These are phyloP conservation scores for Colletotrichum horii DNA, from an alignment of 2,329 filamentous ascomycete genomes.

Conservation along the genomic window DNA sequence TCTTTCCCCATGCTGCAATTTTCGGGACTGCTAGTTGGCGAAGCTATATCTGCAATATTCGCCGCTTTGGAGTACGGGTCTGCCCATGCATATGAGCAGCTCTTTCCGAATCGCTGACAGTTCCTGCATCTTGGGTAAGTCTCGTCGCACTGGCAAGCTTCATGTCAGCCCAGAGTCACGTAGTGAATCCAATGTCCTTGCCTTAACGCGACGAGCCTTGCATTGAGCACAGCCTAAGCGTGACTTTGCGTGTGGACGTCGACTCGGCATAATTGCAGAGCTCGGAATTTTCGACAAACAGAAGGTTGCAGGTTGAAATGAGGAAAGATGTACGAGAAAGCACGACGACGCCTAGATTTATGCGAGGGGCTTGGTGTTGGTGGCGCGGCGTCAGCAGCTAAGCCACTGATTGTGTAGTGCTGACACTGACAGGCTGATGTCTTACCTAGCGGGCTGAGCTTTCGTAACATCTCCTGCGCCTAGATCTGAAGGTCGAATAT, in stretches of 20 bases:
- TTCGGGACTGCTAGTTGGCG: background rate
- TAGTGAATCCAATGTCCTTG: background rate
- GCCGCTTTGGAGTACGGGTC: background rate
- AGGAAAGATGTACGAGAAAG: background rate
- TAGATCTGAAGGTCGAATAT: accelerated
- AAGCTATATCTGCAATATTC: background rate
- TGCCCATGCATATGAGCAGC: background rate
- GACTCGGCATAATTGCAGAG: background rate
- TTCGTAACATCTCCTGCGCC: background rate
- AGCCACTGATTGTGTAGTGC: background rate
- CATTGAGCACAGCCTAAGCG: background rate
- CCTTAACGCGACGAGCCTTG: background rate
- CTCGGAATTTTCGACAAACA: background rate
- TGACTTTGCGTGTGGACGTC: background rate
- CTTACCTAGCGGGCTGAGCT: background rate
- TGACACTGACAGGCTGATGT: background rate
- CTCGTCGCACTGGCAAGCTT: background rate
- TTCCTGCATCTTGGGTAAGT: background rate
- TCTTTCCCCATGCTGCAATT: background rate
- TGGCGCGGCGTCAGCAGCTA: background rate
- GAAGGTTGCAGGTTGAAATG: background rate
- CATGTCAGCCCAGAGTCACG: background rate
- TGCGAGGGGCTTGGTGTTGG: background rate
- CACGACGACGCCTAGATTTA: background rate
- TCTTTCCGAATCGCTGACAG: background rate